phyloP scores from a whole-genome alignment of 2,329 filamentous ascomycete species.

The Fusarium tjaetaba region DNA sequence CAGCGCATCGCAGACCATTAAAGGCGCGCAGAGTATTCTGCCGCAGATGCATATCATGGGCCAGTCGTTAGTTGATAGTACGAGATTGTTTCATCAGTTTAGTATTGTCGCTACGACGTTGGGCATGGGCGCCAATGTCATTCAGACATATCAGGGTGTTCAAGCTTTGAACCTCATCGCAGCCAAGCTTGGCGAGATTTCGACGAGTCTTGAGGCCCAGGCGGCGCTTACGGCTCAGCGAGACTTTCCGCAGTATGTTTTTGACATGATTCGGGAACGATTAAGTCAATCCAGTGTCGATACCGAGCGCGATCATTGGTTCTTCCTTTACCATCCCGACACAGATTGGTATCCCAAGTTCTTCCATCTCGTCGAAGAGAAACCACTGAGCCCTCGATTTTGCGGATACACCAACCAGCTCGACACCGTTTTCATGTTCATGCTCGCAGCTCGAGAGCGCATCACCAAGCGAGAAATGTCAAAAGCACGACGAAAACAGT shows the following conservation, averaged over 20 bases:
- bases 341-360: slow-evolving; percentile 55
- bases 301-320: slow-evolving; percentile 48
- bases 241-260: slow-evolving; percentile 50
- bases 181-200: slow-evolving; percentile 48
- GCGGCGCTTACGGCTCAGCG: slow-evolving; percentile 51
- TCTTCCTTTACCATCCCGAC: slow-evolving; percentile 55
- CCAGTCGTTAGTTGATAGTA: slow-evolving; percentile 48
- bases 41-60: slow-evolving; percentile 50
- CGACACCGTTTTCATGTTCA: slow-evolving; percentile 53
- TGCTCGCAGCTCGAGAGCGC: slow-evolving; percentile 48
- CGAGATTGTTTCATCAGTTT: slow-evolving; percentile 46
- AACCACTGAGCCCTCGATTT: slow-evolving; percentile 48
- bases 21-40: slow-evolving; percentile 38
- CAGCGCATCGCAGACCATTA: slow-evolving; percentile 38
- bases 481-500: slow-evolving; percentile 38
- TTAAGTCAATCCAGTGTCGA: slow-evolving; percentile 47
- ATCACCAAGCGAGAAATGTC: slow-evolving; percentile 40
- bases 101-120: slow-evolving; percentile 45
- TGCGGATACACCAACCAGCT: slow-evolving; percentile 54
- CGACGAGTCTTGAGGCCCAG: slow-evolving; percentile 47
- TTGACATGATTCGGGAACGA: slow-evolving; percentile 51
- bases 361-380: slow-evolving; percentile 49
- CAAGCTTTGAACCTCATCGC: slow-evolving; percentile 51
- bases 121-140: slow-evolving; percentile 48
- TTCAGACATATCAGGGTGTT: slow-evolving; percentile 50